A percentile compares a stretch with the other conserved stretches of the same genome.
These are phyloP conservation scores for Rhododendron ferrugineum DNA, from an alignment of 148 eudicot genomes.

Conservation along the genomic window DNA sequence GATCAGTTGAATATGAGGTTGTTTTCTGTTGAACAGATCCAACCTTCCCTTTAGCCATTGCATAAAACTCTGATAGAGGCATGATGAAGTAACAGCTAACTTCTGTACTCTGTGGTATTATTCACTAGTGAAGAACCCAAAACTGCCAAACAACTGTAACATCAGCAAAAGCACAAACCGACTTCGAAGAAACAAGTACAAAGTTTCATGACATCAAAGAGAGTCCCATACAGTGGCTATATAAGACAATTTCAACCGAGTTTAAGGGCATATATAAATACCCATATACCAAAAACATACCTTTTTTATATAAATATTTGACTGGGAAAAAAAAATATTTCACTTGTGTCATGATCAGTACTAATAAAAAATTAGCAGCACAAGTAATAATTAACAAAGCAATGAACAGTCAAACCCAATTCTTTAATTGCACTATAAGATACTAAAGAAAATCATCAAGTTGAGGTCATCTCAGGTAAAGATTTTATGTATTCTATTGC, in stretches of 20 bases:
- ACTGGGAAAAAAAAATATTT: conserved; percentile 1
- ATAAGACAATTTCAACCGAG: conserved; percentile 16
- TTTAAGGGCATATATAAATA: background rate
- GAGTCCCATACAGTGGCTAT: conserved; percentile 7
- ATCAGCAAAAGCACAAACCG: conserved; percentile 13
- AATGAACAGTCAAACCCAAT: conserved; percentile 45
- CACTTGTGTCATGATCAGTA: conserved; percentile 52
- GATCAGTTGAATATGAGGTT: conserved; percentile 28
- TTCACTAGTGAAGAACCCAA: background rate
- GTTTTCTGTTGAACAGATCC: conserved; percentile 43
- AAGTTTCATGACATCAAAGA: conserved; percentile 5
- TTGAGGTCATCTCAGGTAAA: conserved; percentile 26
- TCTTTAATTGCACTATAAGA: conserved; percentile 40
- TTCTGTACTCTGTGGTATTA: background rate
- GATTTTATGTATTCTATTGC: conserved; percentile 27
- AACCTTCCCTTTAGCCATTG: conserved; percentile 46
- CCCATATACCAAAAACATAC: background rate
- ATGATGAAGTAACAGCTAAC: conserved; percentile 22
- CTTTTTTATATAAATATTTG: background rate
- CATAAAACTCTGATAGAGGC: conserved; percentile 72
- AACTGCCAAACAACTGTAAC: conserved; percentile 11
- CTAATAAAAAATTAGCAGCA: conserved; percentile 15
- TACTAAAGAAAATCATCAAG: conserved; percentile 27
- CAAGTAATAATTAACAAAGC: conserved; percentile 34
- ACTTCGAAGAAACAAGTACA: conserved; percentile 7